Conservation (phyloP, 768 basidiomycete species). For the Scleroderma bovista region DNA sequence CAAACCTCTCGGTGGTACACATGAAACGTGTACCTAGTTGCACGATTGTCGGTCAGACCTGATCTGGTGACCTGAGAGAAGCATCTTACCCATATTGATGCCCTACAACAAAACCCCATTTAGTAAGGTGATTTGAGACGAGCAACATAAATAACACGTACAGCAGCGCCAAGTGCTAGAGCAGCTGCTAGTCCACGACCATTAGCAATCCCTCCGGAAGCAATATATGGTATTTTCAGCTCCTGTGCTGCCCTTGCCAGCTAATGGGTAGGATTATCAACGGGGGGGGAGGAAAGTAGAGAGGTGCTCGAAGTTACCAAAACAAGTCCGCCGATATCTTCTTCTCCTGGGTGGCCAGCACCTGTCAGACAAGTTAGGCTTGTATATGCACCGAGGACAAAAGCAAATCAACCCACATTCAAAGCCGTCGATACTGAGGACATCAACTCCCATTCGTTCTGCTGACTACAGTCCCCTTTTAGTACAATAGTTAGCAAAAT, state of each 20-base stretch:
- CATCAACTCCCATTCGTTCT: conserved; percentile 75
- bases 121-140: background rate
- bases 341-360: conserved; percentile 92
- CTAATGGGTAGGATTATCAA: conserved; percentile 32
- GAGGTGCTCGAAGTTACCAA: conserved; percentile 43
- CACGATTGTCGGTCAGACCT: background rate
- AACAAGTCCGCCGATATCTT: conserved; percentile 85
- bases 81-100: conserved; percentile 64
- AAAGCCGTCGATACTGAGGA: conserved; percentile 86
- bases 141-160: conserved; percentile 33
- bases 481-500: background rate
- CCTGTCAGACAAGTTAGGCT: conserved; percentile 33
- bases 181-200: conserved; percentile 79
- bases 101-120: conserved; percentile 43
- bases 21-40: conserved; percentile 75
- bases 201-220: conserved; percentile 89
- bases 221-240: conserved; percentile 78
- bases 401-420: conserved; percentile 53
- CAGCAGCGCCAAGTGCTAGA: conserved; percentile 74
- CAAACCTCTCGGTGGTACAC: conserved; percentile 80
- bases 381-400: background rate
- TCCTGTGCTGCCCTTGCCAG: conserved; percentile 84
- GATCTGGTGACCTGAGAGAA: background rate
- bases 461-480: conserved; percentile 39
- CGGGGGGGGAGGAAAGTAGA: background rate